These are phyloP conservation scores for Mycogone perniciosa DNA, from an alignment of 2,329 filamentous ascomycete species.

Conservation along the genomic window DNA sequence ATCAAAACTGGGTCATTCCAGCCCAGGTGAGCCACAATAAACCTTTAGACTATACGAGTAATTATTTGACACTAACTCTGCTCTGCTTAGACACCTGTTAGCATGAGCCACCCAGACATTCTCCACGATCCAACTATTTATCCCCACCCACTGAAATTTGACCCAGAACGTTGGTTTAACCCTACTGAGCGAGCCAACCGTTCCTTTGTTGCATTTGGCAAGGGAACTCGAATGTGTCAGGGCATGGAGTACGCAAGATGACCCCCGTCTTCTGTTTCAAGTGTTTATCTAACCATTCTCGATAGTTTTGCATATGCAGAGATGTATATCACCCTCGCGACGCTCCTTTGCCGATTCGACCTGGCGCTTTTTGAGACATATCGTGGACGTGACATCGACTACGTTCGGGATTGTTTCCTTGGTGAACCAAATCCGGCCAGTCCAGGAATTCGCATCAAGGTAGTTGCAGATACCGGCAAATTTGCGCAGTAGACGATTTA, in stretches of 20 bases:
- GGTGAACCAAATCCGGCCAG: too few species aligned
- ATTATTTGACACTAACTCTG: background rate
- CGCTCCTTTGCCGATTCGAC: too few species aligned
- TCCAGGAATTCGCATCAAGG: too few species aligned
- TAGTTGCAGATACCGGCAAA: too few species aligned
- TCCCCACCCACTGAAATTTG: background rate
- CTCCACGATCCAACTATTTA: background rate
- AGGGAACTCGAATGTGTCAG: conserved; percentile 1
- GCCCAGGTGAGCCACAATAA: background rate
- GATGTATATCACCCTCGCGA: too few species aligned
- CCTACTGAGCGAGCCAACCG: background rate
- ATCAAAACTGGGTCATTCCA: conserved; percentile 2
- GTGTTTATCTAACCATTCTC: too few species aligned
- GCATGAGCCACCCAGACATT: conserved; percentile 5
- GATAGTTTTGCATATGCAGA: too few species aligned
- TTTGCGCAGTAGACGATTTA: too few species aligned
- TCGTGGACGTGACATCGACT: too few species aligned
- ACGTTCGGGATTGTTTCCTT: too few species aligned
- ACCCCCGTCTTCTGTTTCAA: background rate
- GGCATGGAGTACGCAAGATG: background rate
- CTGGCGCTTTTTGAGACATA: too few species aligned
- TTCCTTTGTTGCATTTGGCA: conserved; percentile 2
- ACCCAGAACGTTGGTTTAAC: conserved; percentile 4
- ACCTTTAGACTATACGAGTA: background rate
- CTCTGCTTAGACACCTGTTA: background rate